phyloP scores from a whole-genome alignment of 2,329 filamentous ascomycete species.

The Penicillium olsonii region DNA sequence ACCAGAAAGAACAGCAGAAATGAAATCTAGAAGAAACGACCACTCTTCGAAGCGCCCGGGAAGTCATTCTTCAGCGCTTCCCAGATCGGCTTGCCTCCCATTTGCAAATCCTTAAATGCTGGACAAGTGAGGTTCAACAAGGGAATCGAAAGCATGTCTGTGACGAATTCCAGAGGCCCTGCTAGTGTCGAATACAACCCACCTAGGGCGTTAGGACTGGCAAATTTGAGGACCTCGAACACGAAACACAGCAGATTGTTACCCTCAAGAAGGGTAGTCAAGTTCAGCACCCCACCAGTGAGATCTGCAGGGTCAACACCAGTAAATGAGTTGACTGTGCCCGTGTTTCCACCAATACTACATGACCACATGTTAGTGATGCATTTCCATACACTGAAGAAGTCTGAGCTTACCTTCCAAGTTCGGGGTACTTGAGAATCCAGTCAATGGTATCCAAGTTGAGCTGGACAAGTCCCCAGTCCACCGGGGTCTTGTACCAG shows the following conservation, averaged over 20 bases:
- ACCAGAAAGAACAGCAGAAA: no score
- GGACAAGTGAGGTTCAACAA: constrained; percentile 34
- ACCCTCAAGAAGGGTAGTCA: constrained; percentile 38
- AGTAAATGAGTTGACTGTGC: constrained; percentile 53
- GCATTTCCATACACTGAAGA: neutral
- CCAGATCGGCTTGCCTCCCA: constrained; percentile 34
- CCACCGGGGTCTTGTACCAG: constrained; percentile 50
- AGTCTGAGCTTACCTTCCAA: constrained; percentile 33
- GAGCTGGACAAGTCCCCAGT: constrained; percentile 51
- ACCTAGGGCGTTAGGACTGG: constrained; percentile 34
- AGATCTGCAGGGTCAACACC: constrained; percentile 48
- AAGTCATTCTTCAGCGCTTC: constrained; percentile 30
- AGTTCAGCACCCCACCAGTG: constrained; percentile 44
- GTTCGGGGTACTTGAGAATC: constrained; percentile 44
- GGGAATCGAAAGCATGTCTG: constrained; percentile 29
- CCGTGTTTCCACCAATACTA: constrained; percentile 56
- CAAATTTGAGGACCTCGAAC: constrained; percentile 36
- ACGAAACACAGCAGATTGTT: constrained; percentile 45
- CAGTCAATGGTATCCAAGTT: constrained; percentile 44
- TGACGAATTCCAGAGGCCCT: constrained; percentile 30
- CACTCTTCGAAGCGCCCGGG: constrained; percentile 30
- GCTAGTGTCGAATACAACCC: constrained; percentile 32
- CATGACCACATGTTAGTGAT: neutral
- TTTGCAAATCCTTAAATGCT: constrained; percentile 34
- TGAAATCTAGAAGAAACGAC: constrained; percentile 19